A percentile compares a stretch with the other conserved stretches of the same genome.
Evolutionary conservation across 768 basidiomycete genomes (phyloP).

Genomic region (Leccinum truebloodii): DNA sequence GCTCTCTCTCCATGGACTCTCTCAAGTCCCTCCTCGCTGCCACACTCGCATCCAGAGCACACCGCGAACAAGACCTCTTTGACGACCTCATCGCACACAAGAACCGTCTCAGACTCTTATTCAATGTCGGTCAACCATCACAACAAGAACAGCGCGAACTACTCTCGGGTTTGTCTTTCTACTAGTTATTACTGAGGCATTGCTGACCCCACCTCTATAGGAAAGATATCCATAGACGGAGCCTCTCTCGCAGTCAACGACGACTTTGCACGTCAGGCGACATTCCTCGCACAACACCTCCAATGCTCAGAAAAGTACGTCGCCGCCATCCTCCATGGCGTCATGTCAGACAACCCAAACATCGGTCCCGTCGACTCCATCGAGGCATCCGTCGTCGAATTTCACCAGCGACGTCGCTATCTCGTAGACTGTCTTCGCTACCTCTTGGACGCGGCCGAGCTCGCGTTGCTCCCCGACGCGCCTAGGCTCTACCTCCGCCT

Average conservation of each 20-base stretch:
- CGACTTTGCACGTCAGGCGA: constrained; percentile 75
- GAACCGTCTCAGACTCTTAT: constrained; percentile 59
- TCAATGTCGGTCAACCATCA: constrained; percentile 64
- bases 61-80: constrained; percentile 73
- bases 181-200: too few relatives aligned
- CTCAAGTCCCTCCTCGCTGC: constrained; percentile 55
- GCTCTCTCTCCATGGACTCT: constrained; percentile 49
- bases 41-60: constrained; percentile 46
- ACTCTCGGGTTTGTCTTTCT: constrained; percentile 51
- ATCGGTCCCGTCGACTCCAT: too few relatives aligned
- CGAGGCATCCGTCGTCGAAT: too few relatives aligned
- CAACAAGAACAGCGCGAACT: constrained; percentile 69
- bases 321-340: constrained; percentile 61
- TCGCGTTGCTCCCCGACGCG: too few relatives aligned
- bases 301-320: constrained; percentile 80
- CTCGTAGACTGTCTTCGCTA: too few relatives aligned
- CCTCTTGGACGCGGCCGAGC: too few relatives aligned
- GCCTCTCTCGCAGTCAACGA: constrained; percentile 71
- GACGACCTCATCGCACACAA: constrained; percentile 71
- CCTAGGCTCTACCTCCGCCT: too few relatives aligned
- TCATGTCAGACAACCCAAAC: too few relatives aligned
- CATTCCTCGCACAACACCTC: constrained; percentile 81
- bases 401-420: too few relatives aligned
- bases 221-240: constrained; percentile 64
- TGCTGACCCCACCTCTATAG: constrained; percentile 39